Conservation (phyloP, 2,329 filamentous ascomycete species). For the Xylaria sp. region DNA sequence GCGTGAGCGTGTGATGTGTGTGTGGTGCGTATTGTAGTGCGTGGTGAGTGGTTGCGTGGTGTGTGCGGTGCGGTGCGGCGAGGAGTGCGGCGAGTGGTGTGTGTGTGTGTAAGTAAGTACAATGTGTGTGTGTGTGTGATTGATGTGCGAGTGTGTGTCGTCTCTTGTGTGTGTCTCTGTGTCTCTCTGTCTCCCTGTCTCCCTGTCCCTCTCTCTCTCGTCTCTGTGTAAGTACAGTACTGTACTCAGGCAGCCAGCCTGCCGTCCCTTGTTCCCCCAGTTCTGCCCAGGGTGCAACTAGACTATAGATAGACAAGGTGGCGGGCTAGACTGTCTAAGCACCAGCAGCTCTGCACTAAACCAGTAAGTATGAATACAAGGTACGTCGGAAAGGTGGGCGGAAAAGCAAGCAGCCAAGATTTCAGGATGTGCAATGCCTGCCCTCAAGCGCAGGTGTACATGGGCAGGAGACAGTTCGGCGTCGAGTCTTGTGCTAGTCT, state of each 20-base stretch:
- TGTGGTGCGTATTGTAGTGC: neutral
- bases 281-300: too few relatives aligned
- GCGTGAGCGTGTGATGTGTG: neutral
- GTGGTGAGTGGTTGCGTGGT: neutral
- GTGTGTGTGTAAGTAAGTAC: neutral
- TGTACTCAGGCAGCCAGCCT: too few relatives aligned
- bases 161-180: conserved; percentile 1
- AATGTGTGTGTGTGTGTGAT: neutral
- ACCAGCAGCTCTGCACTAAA: too few relatives aligned
- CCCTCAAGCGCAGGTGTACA: neutral
- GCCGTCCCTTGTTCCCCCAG: too few relatives aligned
- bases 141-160: conserved; percentile 1
- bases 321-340: neutral
- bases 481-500: neutral
- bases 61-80: too few relatives aligned
- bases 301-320: too few relatives aligned
- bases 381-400: neutral
- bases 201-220: neutral
- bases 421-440: neutral
- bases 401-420: neutral
- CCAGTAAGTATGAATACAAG: too few relatives aligned
- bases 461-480: neutral
- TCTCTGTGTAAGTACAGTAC: too few relatives aligned
- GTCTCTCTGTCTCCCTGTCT: neutral
- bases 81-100: neutral